phyloP scores from a whole-genome alignment of 306 rosid genomes.

The Abrus precatorius region DNA sequence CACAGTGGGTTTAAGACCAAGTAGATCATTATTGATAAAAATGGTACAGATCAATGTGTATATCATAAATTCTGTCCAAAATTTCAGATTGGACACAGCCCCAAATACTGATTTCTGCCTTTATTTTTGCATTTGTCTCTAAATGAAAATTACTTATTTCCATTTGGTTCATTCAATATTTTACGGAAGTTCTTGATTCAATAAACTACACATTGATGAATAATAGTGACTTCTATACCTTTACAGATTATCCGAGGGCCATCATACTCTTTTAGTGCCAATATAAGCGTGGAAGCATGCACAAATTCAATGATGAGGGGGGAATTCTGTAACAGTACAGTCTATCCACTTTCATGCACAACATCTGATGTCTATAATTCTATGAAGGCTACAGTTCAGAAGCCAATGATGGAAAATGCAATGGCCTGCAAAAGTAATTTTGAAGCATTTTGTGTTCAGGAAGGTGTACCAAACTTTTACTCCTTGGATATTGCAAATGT shows the following conservation, averaged over 20 bases:
- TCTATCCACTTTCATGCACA: constrained; percentile 78
- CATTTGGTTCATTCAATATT: constrained; percentile 22
- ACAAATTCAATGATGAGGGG: constrained; percentile 74
- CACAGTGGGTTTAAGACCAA: background rate
- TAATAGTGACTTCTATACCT: constrained; percentile 30
- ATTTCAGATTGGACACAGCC: constrained; percentile 20
- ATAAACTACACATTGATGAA: constrained; percentile 18
- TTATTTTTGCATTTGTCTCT: background rate
- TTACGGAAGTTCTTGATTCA: background rate
- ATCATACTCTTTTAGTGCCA: constrained; percentile 75
- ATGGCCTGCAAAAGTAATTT: constrained; percentile 71
- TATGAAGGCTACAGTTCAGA: constrained; percentile 46
- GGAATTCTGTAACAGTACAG: constrained; percentile 80
- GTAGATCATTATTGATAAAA: background rate
- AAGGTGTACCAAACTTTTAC: constrained; percentile 62
- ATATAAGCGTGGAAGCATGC: constrained; percentile 89
- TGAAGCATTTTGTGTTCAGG: constrained; percentile 65
- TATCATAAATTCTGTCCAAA: constrained; percentile 7
- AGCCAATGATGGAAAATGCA: constrained; percentile 53
- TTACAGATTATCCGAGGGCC: constrained; percentile 83
- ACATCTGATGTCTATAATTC: constrained; percentile 52
- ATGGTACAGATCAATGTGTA: background rate
- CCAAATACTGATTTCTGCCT: background rate
- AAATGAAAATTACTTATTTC: background rate
- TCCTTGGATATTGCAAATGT: constrained; percentile 71